Conservation (phyloP, 2,329 filamentous ascomycete genomes). For the Hymenoscyphus scutula region DNA sequence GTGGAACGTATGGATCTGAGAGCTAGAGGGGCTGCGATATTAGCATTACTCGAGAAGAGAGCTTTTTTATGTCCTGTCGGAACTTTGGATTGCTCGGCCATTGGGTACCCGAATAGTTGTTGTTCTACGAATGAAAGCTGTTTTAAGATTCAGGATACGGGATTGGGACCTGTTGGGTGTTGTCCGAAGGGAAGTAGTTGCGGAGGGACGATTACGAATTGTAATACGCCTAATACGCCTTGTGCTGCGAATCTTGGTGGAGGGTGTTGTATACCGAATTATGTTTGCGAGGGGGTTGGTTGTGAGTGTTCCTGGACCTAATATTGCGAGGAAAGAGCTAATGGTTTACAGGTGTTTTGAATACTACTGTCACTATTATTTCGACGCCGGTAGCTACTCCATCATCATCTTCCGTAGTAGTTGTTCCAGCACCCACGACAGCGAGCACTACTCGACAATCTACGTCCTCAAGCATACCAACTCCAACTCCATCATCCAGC, state of each 20-base stretch:
- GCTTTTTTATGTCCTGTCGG: conserved; percentile 64
- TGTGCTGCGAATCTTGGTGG: conserved; percentile 66
- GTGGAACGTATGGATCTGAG: conserved; percentile 18
- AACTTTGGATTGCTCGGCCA: conserved; percentile 61
- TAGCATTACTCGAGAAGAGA: conserved; percentile 53
- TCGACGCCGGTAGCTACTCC: conserved; percentile 14
- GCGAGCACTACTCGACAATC: conserved; percentile 19
- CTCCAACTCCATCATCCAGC: conserved; percentile 40
- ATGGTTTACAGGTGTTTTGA: conserved; percentile 14
- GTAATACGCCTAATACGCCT: conserved; percentile 58
- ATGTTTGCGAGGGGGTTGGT: conserved; percentile 65
- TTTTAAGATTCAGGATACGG: conserved; percentile 59
- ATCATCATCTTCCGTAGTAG: conserved; percentile 12
- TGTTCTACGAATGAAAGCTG: conserved; percentile 67
- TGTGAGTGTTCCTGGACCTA: conserved; percentile 49
- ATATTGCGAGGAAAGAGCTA: neutral
- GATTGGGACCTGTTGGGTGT: conserved; percentile 69
- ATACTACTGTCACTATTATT: conserved; percentile 11
- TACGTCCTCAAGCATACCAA: conserved; percentile 33
- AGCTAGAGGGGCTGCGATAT: conserved; percentile 36
- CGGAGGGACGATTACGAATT: conserved; percentile 60
- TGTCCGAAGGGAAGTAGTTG: conserved; percentile 66
- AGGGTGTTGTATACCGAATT: conserved; percentile 74
- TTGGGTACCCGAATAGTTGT: conserved; percentile 69
- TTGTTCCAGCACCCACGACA: conserved; percentile 12